Conservation (phyloP, 2,329 filamentous ascomycete genomes). For the Fusarium drepaniforme region DNA sequence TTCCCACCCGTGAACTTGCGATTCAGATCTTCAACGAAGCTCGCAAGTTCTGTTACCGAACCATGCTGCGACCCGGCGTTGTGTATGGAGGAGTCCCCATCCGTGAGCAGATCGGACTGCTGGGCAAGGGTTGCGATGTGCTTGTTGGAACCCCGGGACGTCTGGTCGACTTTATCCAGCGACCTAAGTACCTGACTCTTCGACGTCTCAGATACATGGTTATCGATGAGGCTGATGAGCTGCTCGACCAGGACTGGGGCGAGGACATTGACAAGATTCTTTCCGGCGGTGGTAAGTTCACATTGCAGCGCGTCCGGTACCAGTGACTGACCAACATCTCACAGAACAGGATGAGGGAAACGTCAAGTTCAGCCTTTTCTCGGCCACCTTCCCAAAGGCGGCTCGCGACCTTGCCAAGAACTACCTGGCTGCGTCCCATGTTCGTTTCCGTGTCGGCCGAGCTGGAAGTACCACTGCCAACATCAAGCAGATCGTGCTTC, state of each 20-base stretch:
- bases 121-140: conserved; percentile 88
- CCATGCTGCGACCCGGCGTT: conserved; percentile 92
- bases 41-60: conserved; percentile 92
- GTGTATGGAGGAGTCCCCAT: conserved; percentile 86
- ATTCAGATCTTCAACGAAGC: conserved; percentile 97
- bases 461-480: conserved; percentile 86
- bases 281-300: conserved; percentile 78
- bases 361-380: conserved; percentile 85
- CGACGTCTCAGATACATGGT: conserved; percentile 83
- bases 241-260: conserved; percentile 85
- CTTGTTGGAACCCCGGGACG: conserved; percentile 91
- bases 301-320: conserved; percentile 1
- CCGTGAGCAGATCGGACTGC: conserved; percentile 76
- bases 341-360: conserved; percentile 79
- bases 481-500: conserved; percentile 83
- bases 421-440: conserved; percentile 79
- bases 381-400: conserved; percentile 89
- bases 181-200: conserved; percentile 76
- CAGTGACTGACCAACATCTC: conserved; percentile 47
- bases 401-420: conserved; percentile 82
- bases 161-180: conserved; percentile 84
- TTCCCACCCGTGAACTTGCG: conserved; percentile 89
- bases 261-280: conserved; percentile 82
- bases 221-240: conserved; percentile 95
- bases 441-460: conserved; percentile 88